Base-by-base conservation (phyloP, 139 green algal species). In the Coccomyxa sp. region DNA sequence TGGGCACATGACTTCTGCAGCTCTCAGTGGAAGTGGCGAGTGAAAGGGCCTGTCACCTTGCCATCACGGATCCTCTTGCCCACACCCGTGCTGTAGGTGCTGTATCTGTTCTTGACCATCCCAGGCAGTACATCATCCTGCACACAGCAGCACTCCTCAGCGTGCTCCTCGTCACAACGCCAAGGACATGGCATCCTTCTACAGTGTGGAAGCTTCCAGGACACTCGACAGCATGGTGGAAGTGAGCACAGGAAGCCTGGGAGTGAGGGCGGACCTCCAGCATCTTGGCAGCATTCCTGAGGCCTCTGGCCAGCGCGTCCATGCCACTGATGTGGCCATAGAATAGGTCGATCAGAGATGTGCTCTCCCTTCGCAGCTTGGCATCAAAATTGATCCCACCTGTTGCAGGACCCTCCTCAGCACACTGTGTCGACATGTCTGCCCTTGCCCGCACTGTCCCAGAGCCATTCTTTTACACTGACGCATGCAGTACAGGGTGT, bases 321-420 rank as follows among this genome's bases (percentile, higher is more conserved):
- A 95, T 94, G 37, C 86, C 85, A 10, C 39, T 44, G 39, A 95
- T 90, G 86, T 95, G 91, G 0, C 74, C 91, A 38, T 88, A 83
- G 73, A 94, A 87, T 29, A 95, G 76, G 69, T 95, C 91, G 68
- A 86, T 68, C 0, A 82, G 27, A 35, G 82, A 78, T 6, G 75
- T 86, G 77, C 79, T 89, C 74, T 95, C 90, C n/a, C 91, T 80
- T 50, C 89, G 79, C 38, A 95, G 84, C 82, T 95, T 95, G 38
- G 91, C 90, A 70, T 95, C 91, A 82, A 95, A 94, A 83, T 95
- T 95, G 68, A 94, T 82, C 18, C 91, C 91, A 10, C 88, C 82
- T 78, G 69, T 31, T 74, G 16, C 64, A 29, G 35, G 36, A 40
- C 37, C 44, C 39, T 55, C 38, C n/a, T 14, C 55, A 41, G 1